A percentile compares a stretch with the other conserved stretches of the same genome.
These are phyloP conservation scores for Floccularia luteovirens DNA, from an alignment of 768 basidiomycete genomes.

Conservation along the genomic window DNA sequence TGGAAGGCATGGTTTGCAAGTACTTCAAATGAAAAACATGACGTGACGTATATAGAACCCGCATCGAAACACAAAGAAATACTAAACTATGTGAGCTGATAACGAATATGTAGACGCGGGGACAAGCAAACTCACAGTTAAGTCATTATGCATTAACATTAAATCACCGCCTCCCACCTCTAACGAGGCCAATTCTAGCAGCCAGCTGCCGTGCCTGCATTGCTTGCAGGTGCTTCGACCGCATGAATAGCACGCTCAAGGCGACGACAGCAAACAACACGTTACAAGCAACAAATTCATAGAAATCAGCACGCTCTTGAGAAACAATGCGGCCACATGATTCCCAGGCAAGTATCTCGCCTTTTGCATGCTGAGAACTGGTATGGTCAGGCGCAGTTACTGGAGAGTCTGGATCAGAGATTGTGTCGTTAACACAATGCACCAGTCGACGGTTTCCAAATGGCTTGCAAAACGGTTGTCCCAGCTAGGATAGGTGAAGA, in stretches of 20 bases:
- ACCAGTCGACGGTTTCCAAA: constrained; percentile 88
- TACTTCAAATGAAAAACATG: too few species aligned
- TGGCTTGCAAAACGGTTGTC: constrained; percentile 91
- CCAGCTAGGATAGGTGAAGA: constrained; percentile 48
- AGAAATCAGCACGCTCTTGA: constrained; percentile 80
- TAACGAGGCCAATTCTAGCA: constrained; percentile 73
- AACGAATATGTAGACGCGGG: too few species aligned
- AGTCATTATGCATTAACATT: constrained; percentile 7
- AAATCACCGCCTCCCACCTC: constrained; percentile 20
- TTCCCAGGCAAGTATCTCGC: constrained; percentile 82
- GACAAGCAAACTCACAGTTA: not conserved
- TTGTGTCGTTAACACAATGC: constrained; percentile 57
- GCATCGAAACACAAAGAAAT: too few species aligned
- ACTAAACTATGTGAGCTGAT: too few species aligned
- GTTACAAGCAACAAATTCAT: constrained; percentile 87
- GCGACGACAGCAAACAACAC: constrained; percentile 62
- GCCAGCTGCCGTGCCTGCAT: constrained; percentile 78
- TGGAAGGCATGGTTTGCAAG: too few species aligned
- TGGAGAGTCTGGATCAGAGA: constrained; percentile 11
- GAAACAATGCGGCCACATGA: constrained; percentile 83
- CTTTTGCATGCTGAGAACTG: constrained; percentile 19
- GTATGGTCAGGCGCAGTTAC: constrained; percentile 14
- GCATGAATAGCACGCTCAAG: constrained; percentile 55
- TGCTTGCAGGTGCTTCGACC: constrained; percentile 61
- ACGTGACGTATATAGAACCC: too few species aligned